Evolutionary conservation across 257 asterid species (phyloP).

Genomic region (Nicotiana attenuata): DNA sequence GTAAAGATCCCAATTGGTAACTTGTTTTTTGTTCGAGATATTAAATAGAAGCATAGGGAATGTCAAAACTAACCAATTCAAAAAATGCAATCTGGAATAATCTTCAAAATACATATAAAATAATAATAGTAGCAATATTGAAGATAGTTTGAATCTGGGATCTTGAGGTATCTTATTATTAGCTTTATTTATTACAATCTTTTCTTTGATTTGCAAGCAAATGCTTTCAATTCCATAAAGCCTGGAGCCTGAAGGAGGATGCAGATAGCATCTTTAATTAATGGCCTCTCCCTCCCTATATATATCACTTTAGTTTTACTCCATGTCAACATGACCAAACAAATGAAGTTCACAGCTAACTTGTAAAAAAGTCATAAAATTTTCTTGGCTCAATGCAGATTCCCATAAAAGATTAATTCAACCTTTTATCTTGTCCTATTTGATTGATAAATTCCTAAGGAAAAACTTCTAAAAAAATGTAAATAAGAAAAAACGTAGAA

Average conservation of each 20-base stretch:
- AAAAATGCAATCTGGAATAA: too few species aligned
- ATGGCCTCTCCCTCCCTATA: neutral
- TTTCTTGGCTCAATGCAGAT: conserved; percentile 47
- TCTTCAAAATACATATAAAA: too few species aligned
- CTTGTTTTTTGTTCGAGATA: too few species aligned
- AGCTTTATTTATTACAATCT: neutral
- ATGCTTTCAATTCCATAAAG: neutral
- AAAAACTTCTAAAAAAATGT: neutral
- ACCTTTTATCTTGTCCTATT: neutral
- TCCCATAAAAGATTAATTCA: conserved; percentile 20
- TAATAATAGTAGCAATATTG: neutral
- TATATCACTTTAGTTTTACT: conserved; percentile 10
- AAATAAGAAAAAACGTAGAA: neutral
- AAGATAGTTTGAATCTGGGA: neutral
- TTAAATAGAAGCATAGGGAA: too few species aligned
- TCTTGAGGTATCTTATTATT: neutral
- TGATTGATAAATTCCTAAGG: neutral
- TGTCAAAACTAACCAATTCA: too few species aligned
- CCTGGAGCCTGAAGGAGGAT: conserved; percentile 4
- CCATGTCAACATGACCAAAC: neutral
- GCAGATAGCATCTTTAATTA: neutral
- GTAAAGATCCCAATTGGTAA: too few species aligned
- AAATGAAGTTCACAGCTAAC: neutral
- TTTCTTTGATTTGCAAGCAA: conserved; percentile 6
- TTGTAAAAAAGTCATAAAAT: conserved; percentile 14